These are phyloP conservation scores for Pythium volutum DNA, from an alignment of 352 stramenopile species.

Conservation along the genomic window DNA sequence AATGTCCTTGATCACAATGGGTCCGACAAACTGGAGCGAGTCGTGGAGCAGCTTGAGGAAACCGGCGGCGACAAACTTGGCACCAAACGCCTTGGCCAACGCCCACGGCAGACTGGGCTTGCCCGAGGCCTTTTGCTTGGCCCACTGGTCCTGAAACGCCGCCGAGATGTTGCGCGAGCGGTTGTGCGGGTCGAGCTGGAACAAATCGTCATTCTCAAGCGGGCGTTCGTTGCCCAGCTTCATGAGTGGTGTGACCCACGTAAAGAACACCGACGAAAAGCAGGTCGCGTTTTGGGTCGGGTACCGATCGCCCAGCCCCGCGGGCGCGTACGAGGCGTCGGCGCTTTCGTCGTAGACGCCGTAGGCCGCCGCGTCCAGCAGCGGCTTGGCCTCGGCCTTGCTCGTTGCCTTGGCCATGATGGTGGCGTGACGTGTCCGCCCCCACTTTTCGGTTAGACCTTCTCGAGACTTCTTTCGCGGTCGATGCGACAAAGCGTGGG, in stretches of 20 bases:
- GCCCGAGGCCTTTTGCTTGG: slow-evolving; percentile 24
- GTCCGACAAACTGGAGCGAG: slow-evolving; percentile 80
- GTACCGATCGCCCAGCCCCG: slow-evolving; percentile 56
- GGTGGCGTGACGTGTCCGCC: not conserved
- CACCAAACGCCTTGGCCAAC: slow-evolving; percentile 52
- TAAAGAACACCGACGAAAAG: slow-evolving; percentile 72
- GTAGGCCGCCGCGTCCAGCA: slow-evolving; percentile 24
- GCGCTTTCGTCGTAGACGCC: slow-evolving; percentile 17
- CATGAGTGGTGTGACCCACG: slow-evolving; percentile 88
- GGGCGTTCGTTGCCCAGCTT: slow-evolving; percentile 74
- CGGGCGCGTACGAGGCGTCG: slow-evolving; percentile 5
- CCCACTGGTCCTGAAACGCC: slow-evolving; percentile 52
- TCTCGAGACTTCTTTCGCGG: slow-evolving; percentile 7
- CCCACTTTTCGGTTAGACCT: slow-evolving; percentile 10
- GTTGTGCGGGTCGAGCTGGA: slow-evolving; percentile 78
- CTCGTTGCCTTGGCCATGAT: slow-evolving; percentile 10
- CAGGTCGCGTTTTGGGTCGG: slow-evolving; percentile 54
- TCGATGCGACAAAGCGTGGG: too few species aligned
- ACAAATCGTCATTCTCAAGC: slow-evolving; percentile 81
- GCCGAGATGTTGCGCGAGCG: slow-evolving; percentile 40
- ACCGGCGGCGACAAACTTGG: slow-evolving; percentile 37
- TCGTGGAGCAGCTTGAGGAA: slow-evolving; percentile 82
- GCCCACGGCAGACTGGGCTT: slow-evolving; percentile 15
- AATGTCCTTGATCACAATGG: slow-evolving; percentile 84
- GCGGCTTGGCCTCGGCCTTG: slow-evolving; percentile 30